These are phyloP conservation scores for Aspergillus hancockii DNA, from an alignment of 495 filamentous ascomycete genomes.

Conservation along the genomic window DNA sequence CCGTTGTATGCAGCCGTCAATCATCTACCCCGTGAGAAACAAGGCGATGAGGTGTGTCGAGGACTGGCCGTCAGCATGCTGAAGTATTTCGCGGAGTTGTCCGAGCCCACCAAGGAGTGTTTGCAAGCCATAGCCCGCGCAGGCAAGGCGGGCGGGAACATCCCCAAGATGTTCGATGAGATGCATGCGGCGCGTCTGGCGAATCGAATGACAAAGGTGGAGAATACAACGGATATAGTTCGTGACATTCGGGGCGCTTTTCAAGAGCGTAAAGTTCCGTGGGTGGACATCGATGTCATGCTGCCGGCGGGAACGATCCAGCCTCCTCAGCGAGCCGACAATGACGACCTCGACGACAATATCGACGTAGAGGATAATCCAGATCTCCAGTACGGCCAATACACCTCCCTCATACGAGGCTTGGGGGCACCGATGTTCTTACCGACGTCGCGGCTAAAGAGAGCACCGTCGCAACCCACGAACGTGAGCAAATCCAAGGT, in stretches of 20 bases:
- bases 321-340: conserved; percentile 36
- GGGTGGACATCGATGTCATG: conserved; percentile 86
- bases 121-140: conserved; percentile 38
- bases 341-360: conserved; percentile 34
- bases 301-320: conserved; percentile 74
- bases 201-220: conserved; percentile 74
- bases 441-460: conserved; percentile 81
- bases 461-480: conserved; percentile 84
- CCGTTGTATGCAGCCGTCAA: conserved; percentile 91
- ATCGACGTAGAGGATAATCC: conserved; percentile 57
- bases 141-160: conserved; percentile 35
- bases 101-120: conserved; percentile 68
- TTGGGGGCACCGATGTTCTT: conserved; percentile 83
- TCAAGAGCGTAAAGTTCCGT: conserved; percentile 73
- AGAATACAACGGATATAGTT: conserved; percentile 71
- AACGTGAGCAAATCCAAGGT: conserved; percentile 70
- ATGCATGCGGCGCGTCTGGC: conserved; percentile 91
- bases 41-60: conserved; percentile 87
- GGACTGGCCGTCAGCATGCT: conserved; percentile 87
- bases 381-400: conserved; percentile 69
- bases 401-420: conserved; percentile 69
- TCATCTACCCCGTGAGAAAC: conserved; percentile 87
- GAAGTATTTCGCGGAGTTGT: conserved; percentile 90
- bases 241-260: conserved; percentile 69
- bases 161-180: conserved; percentile 77